phyloP scores from a whole-genome alignment of 2,329 filamentous ascomycete species.

The Orbilia brochopaga region DNA sequence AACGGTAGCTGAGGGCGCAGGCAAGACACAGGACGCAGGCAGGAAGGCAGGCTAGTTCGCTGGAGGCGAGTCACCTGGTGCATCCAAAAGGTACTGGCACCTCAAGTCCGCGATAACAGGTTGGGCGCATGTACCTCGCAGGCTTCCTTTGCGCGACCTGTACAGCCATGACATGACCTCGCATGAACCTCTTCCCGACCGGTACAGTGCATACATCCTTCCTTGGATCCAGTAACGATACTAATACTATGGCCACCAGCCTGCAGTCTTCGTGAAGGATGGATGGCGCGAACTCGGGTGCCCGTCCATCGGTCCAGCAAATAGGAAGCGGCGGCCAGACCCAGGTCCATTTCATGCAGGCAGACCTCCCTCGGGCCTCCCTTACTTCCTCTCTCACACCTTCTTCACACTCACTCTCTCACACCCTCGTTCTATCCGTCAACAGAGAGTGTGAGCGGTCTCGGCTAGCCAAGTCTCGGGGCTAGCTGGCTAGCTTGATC shows the following conservation, averaged over 20 bases:
- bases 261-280: conserved; percentile 19
- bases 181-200: neutral
- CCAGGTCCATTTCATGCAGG: too few species aligned
- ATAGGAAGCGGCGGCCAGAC: conserved; percentile 20
- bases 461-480: conserved; percentile 16
- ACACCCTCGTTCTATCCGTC: too few species aligned
- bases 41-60: conserved; percentile 23
- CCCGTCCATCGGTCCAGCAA: conserved; percentile 28
- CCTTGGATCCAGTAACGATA: too few species aligned
- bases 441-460: neutral
- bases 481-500: too few species aligned
- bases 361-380: conserved; percentile 10
- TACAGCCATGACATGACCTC: neutral
- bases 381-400: too few species aligned
- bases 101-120: neutral
- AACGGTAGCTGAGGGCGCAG: too few species aligned
- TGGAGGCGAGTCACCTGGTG: conserved; percentile 47
- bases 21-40: too few species aligned
- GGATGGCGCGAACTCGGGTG: conserved; percentile 42
- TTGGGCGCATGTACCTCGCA: neutral
- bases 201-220: too few species aligned
- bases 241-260: neutral
- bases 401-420: too few species aligned
- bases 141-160: neutral
- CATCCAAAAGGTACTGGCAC: conserved; percentile 6